These are phyloP conservation scores for Excoecaria agallocha DNA, from an alignment of 345 rosid species.

Conservation along the genomic window DNA sequence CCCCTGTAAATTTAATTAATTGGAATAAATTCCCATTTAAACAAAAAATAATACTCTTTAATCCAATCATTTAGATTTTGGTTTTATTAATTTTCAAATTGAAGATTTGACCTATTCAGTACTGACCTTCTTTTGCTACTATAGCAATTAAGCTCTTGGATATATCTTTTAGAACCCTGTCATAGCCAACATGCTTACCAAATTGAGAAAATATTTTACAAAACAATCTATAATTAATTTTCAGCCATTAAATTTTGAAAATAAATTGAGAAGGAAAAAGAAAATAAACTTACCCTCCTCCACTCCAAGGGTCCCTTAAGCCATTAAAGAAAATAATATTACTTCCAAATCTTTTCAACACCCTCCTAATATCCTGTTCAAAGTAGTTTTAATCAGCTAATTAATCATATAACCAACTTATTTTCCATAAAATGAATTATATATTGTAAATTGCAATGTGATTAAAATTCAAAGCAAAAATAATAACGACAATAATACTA, in stretches of 20 bases:
- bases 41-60: neutral
- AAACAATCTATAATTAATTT: no score
- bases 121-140: conserved; percentile 49
- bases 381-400: neutral
- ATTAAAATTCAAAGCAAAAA: no score
- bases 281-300: conserved; percentile 47
- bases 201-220: no score
- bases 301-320: conserved; percentile 73
- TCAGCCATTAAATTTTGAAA: no score
- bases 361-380: conserved; percentile 42
- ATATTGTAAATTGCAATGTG: no score
- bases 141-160: conserved; percentile 51
- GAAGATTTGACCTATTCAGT: conserved; percentile 1
- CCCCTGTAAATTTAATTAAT: conserved; percentile 33
- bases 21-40: neutral
- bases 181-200: neutral
- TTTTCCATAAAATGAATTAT: no score
- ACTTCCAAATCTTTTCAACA: conserved; percentile 53
- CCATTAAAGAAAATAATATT: conserved; percentile 72
- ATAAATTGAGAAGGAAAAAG: neutral
- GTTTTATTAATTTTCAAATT: neutral
- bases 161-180: conserved; percentile 51
- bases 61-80: neutral
- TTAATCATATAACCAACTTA: no score
- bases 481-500: no score